These are phyloP conservation scores for Dictyostelium intermedium DNA, from an alignment of 78 protist genomes.

Conservation along the genomic window DNA sequence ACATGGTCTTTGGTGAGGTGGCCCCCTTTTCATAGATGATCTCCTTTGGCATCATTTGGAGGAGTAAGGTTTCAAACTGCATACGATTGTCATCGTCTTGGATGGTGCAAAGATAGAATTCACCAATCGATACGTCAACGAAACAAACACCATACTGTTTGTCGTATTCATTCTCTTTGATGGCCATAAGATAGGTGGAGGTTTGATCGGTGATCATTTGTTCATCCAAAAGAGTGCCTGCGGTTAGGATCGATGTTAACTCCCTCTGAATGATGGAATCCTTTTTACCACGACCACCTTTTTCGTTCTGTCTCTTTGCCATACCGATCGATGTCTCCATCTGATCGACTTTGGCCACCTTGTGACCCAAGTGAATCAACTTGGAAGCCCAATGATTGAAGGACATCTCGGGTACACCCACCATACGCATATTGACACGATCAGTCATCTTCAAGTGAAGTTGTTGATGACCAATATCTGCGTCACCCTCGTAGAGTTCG, in stretches of 20 bases:
- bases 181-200: conserved; percentile 68
- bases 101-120: conserved; percentile 25
- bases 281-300: conserved; percentile 49
- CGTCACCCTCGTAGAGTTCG: conserved; percentile 95
- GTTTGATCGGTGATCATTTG: conserved; percentile 7
- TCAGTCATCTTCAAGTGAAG: conserved; percentile 90
- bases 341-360: conserved; percentile 91
- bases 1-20: neutral
- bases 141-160: conserved; percentile 71
- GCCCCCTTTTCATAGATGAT: conserved; percentile 45
- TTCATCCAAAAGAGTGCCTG: conserved; percentile 86
- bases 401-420: conserved; percentile 90
- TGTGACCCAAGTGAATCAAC: conserved; percentile 77
- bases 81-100: conserved; percentile 39
- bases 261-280: conserved; percentile 76
- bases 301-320: conserved; percentile 36
- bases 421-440: conserved; percentile 85
- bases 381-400: conserved; percentile 87
- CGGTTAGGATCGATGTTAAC: conserved; percentile 69
- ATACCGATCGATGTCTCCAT: conserved; percentile 39
- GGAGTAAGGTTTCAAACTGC: conserved; percentile 74
- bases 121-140: conserved; percentile 84
- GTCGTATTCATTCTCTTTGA: conserved; percentile 39
- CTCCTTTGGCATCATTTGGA: conserved; percentile 71
- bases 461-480: conserved; percentile 87